Base-by-base conservation (phyloP, 2,329 filamentous ascomycete genomes). In the Ceratocystis eucalypticola region DNA sequence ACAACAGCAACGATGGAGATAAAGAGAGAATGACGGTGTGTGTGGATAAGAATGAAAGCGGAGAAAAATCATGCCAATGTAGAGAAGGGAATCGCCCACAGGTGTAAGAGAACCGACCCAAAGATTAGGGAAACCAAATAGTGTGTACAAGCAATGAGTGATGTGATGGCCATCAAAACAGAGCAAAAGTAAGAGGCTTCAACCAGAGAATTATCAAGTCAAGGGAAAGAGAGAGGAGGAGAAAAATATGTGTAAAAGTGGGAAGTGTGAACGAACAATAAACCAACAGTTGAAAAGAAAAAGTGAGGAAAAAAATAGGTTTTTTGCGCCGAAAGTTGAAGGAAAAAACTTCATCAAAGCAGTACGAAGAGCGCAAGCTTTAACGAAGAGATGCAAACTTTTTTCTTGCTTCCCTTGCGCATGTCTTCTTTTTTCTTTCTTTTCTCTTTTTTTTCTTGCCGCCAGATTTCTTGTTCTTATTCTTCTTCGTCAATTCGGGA, bases 1-100 rank as follows among this genome's bases (percentile, higher is more conserved):
- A 69, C 68, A 70, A 71, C 71, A 71, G 70, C 69, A 71, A 70
- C 70, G 70, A 71, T 72, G 71, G 69, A 10, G 33, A 3, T 37
- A 62, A 37, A n/a, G 33, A 61, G 46, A 17, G 2, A 53, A n/a
- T 10, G 48, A 22, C 48, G 15, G 25, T 53, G n/a, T 8, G 20
- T 30, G 22, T 61, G 10, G 37, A 41, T 41, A 41, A 41, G 37
- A 41, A 41, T 41, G 37, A 41, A 41, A 15, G 37, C 37, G 37
- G 37, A 41, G 10, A 41, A 41, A 41, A 41, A 15, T 5, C 37
- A 15, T 41, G 37, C 10, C 37, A 61, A 30, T 41, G 57, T 10
- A 17, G 15, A 62, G 59, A 44, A 46, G 61, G 61, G 15, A 45
- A 59, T 30, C 55, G 55, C 55, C 55, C 55, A 59, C 55, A 59